These are phyloP conservation scores for Begonia fuchsioides DNA, from an alignment of 306 rosid species.

Conservation along the genomic window DNA sequence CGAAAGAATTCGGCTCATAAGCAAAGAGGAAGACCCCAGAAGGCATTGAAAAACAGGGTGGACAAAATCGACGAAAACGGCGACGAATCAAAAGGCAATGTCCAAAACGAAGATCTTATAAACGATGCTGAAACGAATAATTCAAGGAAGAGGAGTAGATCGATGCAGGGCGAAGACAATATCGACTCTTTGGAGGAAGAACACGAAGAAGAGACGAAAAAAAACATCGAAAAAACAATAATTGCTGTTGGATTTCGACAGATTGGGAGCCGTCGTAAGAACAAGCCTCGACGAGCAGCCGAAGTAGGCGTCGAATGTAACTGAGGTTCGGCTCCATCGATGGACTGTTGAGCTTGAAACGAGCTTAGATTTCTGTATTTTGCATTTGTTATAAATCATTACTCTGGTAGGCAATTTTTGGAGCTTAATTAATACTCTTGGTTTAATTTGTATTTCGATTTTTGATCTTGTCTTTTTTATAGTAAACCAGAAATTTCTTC, in stretches of 20 bases:
- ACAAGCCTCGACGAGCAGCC: conserved; percentile 81
- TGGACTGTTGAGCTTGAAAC: not conserved
- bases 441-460: too few species aligned
- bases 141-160: conserved; percentile 36
- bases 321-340: conserved; percentile 13
- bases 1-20: not conserved
- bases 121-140: conserved; percentile 27
- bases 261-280: conserved; percentile 74
- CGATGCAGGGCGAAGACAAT: conserved; percentile 24
- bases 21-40: not conserved
- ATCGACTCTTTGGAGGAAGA: conserved; percentile 24
- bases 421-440: not conserved
- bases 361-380: not conserved
- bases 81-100: conserved; percentile 13
- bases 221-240: conserved; percentile 23
- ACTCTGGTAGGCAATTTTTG: too few species aligned
- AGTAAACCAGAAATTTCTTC: too few species aligned
- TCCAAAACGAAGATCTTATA: too few species aligned
- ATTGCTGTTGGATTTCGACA: conserved; percentile 57
- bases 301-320: conserved; percentile 79
- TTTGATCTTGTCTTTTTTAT: too few species aligned
- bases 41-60: not conserved
- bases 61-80: not conserved
- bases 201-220: too few species aligned
- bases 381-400: not conserved